Evolutionary conservation across 2,329 filamentous ascomycete species (phyloP).

Genomic region (Rhynchosporium agropyri): DNA sequence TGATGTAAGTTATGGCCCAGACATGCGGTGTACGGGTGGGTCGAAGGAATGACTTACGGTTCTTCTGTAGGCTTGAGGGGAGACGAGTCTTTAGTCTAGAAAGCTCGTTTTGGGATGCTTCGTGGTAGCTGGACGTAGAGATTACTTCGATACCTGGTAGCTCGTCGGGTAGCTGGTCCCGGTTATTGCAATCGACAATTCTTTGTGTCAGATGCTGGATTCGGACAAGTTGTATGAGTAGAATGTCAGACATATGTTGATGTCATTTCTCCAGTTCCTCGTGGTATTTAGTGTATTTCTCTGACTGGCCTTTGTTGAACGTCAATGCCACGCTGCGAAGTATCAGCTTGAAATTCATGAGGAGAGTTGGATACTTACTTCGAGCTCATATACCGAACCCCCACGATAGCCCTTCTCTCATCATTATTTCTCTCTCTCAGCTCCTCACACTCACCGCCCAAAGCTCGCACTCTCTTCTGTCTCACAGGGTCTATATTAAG

Average conservation of each 20-base stretch:
- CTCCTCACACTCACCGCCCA: constrained; percentile 35
- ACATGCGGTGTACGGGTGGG: not conserved
- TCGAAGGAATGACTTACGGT: constrained; percentile 35
- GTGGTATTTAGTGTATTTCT: constrained; percentile 56
- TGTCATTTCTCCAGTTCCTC: constrained; percentile 47
- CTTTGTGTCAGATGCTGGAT: constrained; percentile 55
- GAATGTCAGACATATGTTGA: constrained; percentile 43
- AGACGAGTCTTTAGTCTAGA: not conserved
- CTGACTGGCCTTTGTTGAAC: constrained; percentile 37
- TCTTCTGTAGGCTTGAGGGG: constrained; percentile 21
- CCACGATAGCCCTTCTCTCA: constrained; percentile 55
- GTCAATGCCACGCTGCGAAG: constrained; percentile 19
- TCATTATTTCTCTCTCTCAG: constrained; percentile 51
- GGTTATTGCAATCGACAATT: constrained; percentile 44
- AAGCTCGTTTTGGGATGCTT: not conserved
- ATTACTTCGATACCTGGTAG: constrained; percentile 13
- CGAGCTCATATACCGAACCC: constrained; percentile 57
- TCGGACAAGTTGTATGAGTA: constrained; percentile 51
- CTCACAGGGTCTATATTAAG: constrained; percentile 47
- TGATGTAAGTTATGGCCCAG: too few species aligned
- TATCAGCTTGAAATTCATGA: not conserved
- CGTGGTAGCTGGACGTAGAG: not conserved
- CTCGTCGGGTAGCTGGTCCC: constrained; percentile 29
- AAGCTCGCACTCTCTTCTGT: not conserved
- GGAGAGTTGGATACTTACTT: constrained; percentile 46